Conservation (phyloP, 352 stramenopile genomes). For the Phytophthora europaea region DNA sequence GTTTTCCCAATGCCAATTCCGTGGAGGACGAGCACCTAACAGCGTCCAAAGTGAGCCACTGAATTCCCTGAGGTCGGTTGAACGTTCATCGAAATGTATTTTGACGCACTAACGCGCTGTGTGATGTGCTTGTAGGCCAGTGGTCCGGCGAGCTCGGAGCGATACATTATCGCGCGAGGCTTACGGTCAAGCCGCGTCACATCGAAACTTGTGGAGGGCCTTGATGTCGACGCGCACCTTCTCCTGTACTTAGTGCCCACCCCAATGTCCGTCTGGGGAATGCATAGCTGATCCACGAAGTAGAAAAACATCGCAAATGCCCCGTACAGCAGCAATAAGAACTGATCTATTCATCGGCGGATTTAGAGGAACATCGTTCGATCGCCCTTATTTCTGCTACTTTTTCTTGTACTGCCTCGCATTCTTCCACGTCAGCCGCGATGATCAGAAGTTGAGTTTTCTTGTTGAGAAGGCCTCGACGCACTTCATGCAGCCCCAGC, state of each 20-base stretch:
- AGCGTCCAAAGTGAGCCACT: constrained; percentile 5
- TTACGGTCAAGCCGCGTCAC: constrained; percentile 32
- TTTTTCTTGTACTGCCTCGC: constrained; percentile 72
- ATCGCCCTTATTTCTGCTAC: constrained; percentile 87
- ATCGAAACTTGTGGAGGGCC: constrained; percentile 26
- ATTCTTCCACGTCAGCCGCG: constrained; percentile 91
- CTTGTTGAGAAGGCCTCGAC: no score
- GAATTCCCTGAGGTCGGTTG: constrained; percentile 32
- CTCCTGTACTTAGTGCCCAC: constrained; percentile 93
- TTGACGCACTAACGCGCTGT: no score
- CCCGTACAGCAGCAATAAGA: no score
- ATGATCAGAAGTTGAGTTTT: constrained; percentile 89
- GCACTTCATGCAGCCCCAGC: no score
- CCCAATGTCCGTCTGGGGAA: constrained; percentile 89
- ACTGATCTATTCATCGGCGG: constrained; percentile 54
- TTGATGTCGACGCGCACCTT: constrained; percentile 91
- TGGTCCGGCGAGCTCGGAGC: no score
- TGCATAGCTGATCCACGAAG: neutral
- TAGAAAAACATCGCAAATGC: neutral
- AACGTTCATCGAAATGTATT: no score
- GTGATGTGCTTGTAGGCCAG: no score
- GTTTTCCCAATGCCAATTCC: constrained; percentile 4
- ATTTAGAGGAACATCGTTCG: constrained; percentile 67
- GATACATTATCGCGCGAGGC: constrained; percentile 67
- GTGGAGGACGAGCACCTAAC: neutral